These are phyloP conservation scores for Neocucurbitaria cava DNA, from an alignment of 2,329 filamentous ascomycete genomes.

Conservation along the genomic window DNA sequence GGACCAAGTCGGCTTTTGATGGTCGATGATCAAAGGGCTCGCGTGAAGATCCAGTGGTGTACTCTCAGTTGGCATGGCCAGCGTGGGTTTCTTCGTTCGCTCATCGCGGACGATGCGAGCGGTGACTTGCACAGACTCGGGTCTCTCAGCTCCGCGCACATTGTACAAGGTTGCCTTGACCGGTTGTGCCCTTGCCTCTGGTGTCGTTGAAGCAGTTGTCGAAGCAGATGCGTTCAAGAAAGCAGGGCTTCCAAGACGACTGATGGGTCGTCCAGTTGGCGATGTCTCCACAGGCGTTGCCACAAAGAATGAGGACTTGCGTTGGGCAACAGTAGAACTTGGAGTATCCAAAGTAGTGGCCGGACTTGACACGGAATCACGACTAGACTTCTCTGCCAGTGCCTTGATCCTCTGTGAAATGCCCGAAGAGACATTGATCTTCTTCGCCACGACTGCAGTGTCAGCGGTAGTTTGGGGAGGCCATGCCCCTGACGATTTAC, in stretches of 20 bases:
- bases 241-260: conserved; percentile 40
- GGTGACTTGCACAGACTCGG: conserved; percentile 87
- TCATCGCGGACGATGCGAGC: conserved; percentile 80
- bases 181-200: conserved; percentile 35
- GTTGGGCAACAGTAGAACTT: conserved; percentile 43
- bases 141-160: conserved; percentile 50
- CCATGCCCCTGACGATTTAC: conserved; percentile 45
- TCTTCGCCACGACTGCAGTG: conserved; percentile 62
- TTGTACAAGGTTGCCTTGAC: conserved; percentile 49
- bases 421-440: conserved; percentile 83
- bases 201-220: conserved; percentile 35
- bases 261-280: conserved; percentile 31
- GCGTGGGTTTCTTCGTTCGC: conserved; percentile 36
- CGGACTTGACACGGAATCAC: conserved; percentile 45
- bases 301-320: conserved; percentile 49
- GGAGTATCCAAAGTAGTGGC: conserved; percentile 32
- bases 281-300: conserved; percentile 41
- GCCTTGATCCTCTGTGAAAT: conserved; percentile 96
- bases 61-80: conserved; percentile 58
- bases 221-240: conserved; percentile 35
- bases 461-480: conserved; percentile 34
- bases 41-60: conserved; percentile 59
- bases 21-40: conserved; percentile 69
- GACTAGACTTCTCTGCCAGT: conserved; percentile 76
- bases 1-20: conserved; percentile 54